Base-by-base conservation (phyloP, 2,329 filamentous ascomycete species). In the Cytospora paraplurivora region DNA sequence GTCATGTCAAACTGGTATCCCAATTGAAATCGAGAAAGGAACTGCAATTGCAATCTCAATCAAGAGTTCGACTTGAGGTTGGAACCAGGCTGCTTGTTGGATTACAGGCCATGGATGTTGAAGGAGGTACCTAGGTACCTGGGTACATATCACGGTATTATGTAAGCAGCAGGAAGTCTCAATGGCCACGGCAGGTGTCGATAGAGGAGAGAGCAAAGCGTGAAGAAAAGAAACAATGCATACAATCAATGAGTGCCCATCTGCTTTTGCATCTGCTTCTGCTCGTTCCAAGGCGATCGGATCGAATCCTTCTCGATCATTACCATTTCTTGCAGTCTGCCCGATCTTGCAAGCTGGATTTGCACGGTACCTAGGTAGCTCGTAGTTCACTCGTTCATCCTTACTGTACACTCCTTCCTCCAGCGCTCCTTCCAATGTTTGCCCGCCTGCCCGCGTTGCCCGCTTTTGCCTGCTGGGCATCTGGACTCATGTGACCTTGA, bases 101-200 rank as follows among this genome's bases (percentile, higher is more conserved):
- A n/a, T n/a, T n/a, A n/a, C n/a, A n/a, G n/a, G n/a, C n/a, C n/a
- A n/a, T n/a, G n/a, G n/a, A n/a, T n/a, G n/a, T n/a, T n/a, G n/a
- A n/a, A n/a, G n/a, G n/a, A n/a, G n/a, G n/a, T n/a, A n/a, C n/a
- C n/a, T n/a, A n/a, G n/a, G n/a, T n/a, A n/a, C n/a, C n/a, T n/a
- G n/a, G n/a, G n/a, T n/a, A n/a, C n/a, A n/a, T n/a, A n/a, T n/a
- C n/a, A n/a, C n/a, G n/a, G n/a, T n/a, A n/a, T 52, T 32, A 33
- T 7, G 12, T 27, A 32, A n/a, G n/a, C n/a, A 33, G 49, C 32
- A 11, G 27, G 41, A 5, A 17, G 33, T 44, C 10, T 37, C 21
- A 49, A 34, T n/a, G 13, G 41, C 38, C 59, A 61, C 59, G 51
- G 38, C 38, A 32, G 59, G 59, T 11, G 59, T 61, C n/a, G n/a